Percentiles rank a stretch among this genome's conserved stretches.
These are phyloP conservation scores for Escallonia rubra DNA, from an alignment of 129 eudicot species.

Conservation along the genomic window DNA sequence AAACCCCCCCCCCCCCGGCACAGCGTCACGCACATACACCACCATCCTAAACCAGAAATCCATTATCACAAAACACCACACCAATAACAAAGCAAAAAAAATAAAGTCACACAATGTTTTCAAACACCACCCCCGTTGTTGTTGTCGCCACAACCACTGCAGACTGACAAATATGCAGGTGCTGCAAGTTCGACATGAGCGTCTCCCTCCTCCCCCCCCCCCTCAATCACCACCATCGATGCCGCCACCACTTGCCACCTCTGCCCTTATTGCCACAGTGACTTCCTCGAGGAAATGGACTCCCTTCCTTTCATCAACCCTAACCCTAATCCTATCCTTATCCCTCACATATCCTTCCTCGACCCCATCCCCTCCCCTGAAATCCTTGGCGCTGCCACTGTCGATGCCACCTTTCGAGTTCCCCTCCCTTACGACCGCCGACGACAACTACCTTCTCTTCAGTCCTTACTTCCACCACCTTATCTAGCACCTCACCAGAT, in stretches of 20 bases:
- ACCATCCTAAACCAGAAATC: neutral
- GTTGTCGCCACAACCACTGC: conserved; percentile 9
- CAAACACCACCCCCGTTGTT: conserved; percentile 21
- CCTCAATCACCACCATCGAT: conserved; percentile 16
- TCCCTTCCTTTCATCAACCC: conserved; percentile 22
- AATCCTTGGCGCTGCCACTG: neutral
- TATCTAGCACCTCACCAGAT: conserved; percentile 44
- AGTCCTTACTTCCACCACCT: conserved; percentile 68
- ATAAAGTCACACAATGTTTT: conserved; percentile 21
- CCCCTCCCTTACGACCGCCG: conserved; percentile 27
- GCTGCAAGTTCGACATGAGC: conserved; percentile 57
- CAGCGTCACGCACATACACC: neutral
- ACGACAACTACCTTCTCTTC: conserved; percentile 42
- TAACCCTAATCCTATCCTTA: conserved; percentile 4
- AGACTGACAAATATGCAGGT: conserved; percentile 46
- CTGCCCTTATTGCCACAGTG: conserved; percentile 47
- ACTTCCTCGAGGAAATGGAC: conserved; percentile 38
- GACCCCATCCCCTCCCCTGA: conserved; percentile 14
- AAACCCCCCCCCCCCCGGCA: too few relatives aligned
- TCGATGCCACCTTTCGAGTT: conserved; percentile 2
- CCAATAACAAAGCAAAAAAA: neutral
- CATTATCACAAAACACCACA: neutral
- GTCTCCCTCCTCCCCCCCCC: conserved; percentile 29
- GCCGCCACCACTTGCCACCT: conserved; percentile 10
- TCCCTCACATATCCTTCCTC: conserved; percentile 19